Percentiles rank a stretch among this genome's conserved stretches.
Evolutionary conservation across 2,329 filamentous ascomycete species (phyloP).

Genomic region (Stagonosporopsis tanaceti): DNA sequence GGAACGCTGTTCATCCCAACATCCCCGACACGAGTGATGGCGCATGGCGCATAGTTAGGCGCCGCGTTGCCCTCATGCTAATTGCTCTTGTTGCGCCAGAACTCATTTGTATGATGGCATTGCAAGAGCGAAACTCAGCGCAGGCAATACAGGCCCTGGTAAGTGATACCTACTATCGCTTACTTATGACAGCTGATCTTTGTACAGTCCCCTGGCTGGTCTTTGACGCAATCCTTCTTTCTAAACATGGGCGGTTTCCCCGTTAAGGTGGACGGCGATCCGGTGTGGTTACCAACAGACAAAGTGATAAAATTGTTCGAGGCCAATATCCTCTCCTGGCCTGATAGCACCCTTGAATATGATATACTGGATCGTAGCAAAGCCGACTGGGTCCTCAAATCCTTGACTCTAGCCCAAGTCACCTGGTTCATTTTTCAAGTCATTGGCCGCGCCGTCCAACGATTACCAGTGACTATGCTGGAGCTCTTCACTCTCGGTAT

Average conservation of each 20-base stretch:
- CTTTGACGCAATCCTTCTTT: slow-evolving; percentile 20
- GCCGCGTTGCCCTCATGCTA: neutral
- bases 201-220: slow-evolving; percentile 11
- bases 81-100: neutral
- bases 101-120: neutral
- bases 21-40: slow-evolving; percentile 23
- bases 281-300: neutral
- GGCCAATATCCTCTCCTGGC: neutral
- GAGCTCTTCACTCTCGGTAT: slow-evolving; percentile 30
- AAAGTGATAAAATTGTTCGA: neutral
- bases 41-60: neutral
- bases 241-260: slow-evolving; percentile 23
- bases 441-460: slow-evolving; percentile 9
- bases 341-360: neutral
- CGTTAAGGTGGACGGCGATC: neutral
- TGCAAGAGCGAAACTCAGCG: neutral
- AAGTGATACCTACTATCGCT: neutral
- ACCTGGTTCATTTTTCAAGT: neutral
- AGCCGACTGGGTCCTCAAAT: neutral
- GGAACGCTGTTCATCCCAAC: slow-evolving; percentile 42
- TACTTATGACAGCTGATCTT: neutral
- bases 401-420: neutral
- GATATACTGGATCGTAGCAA: neutral
- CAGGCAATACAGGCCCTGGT: neutral
- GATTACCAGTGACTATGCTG: slow-evolving; percentile 21